Conservation (phyloP, 371 early-diverging fungal species). For the Circinella umbellata region DNA sequence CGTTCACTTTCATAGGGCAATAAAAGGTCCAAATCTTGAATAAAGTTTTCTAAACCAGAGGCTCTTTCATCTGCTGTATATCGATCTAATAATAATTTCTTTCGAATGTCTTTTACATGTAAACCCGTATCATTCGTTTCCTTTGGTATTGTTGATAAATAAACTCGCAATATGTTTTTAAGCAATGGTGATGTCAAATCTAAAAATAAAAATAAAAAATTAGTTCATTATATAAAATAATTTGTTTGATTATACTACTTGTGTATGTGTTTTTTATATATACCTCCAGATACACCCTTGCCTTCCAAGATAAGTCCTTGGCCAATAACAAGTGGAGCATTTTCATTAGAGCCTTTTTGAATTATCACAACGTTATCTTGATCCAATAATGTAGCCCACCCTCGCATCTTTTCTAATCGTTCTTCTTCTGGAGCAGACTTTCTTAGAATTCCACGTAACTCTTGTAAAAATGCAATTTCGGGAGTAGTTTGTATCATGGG, state of each 20-base stretch:
- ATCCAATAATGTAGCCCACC: conserved; percentile 8
- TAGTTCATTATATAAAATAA: background rate
- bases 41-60: conserved; percentile 12
- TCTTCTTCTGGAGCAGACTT: conserved; percentile 4
- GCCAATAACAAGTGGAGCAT: background rate
- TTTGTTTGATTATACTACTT: background rate
- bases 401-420: conserved; percentile 11
- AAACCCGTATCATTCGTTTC: conserved; percentile 1
- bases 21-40: conserved; percentile 10
- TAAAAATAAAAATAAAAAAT: background rate
- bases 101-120: background rate
- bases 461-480: conserved; percentile 5
- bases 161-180: conserved; percentile 14
- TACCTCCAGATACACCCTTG: conserved; percentile 5
- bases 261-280: background rate
- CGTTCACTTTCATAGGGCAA: conserved; percentile 6
- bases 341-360: background rate
- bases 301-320: conserved; percentile 6
- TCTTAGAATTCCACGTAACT: conserved; percentile 1
- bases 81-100: conserved; percentile 3
- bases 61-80: conserved; percentile 1
- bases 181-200: conserved; percentile 12
- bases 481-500: background rate
- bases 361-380: background rate
- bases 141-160: conserved; percentile 4